Evolutionary conservation across 2,329 filamentous ascomycete genomes (phyloP), one percentile per base, ranked within the genome.

Genomic region (Oidium heveae): DNA sequence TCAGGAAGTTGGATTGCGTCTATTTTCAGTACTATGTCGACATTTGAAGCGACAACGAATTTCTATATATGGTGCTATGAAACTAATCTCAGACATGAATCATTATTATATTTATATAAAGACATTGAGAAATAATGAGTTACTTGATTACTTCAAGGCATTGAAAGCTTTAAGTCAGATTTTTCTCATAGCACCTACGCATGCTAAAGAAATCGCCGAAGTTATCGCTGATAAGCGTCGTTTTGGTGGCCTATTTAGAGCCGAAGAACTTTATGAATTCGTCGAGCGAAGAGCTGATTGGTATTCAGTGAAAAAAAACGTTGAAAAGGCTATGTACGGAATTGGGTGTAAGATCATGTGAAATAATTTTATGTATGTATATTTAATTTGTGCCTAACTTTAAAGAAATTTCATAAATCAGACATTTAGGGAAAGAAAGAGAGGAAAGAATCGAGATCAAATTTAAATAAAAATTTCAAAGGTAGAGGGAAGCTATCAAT

Each of bases 221-320:
- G 86, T 98, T 55, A 95, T 98, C 64, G 88, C 91, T 0, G 91
- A 98, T 65, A 80, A 78, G 0, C 84, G 89, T 64, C 77, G 89
- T 2, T 98, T 96, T 66, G 77, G 84, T 28, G 91, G 91, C 13
- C 84, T 98, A 52, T 95, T 96, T 64, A 76, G 88, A 20, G 86
- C 89, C 0, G 91, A 98, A 67, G 91, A 98, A 70, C 91, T 96
- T 3, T 94, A 94, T 63, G 89, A 96, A 71, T 98, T 93, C 70
- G 91, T 89, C 1, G 87, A 95, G 68, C 73, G 91, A 60, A 73
- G 91, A 61, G 88, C 88, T 52, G 91, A 98, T 69, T 98, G 91
- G 91, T 94, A 91, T 66, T 75, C 82, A 61, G 86, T 98, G 12
- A 84, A 83, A 70, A 79, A 77, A 59, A 79, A 87, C 58, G 91